Conservation (phyloP, 2,329 filamentous ascomycete species). For the Colletotrichum coccodes region DNA sequence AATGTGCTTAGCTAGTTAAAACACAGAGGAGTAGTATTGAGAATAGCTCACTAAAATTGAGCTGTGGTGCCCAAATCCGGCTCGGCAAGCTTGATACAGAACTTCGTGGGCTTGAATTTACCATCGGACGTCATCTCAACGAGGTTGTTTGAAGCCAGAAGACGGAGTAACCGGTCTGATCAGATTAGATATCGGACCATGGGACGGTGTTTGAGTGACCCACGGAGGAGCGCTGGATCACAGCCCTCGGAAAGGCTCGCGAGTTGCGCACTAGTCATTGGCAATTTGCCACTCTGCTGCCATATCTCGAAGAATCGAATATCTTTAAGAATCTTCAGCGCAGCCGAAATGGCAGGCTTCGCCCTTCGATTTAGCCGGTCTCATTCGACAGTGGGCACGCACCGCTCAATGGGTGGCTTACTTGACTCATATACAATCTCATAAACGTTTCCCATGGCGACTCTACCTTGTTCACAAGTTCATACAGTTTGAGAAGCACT, state of each 20-base stretch:
- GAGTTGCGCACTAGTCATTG: not conserved
- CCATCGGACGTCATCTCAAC: not conserved
- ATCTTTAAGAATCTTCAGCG: not conserved
- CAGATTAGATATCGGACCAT: not conserved
- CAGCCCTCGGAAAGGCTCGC: not conserved
- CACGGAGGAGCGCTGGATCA: constrained; percentile 7
- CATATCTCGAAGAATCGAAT: not conserved
- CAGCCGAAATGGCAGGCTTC: not conserved
- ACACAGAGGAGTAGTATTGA: too few relatives aligned
- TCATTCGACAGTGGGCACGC: not conserved
- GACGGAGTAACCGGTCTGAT: constrained; percentile 1
- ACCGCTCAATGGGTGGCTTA: not conserved
- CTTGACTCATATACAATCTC: not conserved
- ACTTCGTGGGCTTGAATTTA: not conserved
- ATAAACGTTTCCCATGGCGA: constrained; percentile 17
- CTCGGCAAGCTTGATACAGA: not conserved
- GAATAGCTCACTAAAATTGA: not conserved
- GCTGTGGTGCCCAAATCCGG: not conserved
- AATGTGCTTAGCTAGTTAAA: too few relatives aligned
- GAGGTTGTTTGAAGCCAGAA: not conserved
- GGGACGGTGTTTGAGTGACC: not conserved
- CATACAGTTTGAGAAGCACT: constrained; percentile 3
- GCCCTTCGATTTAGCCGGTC: not conserved
- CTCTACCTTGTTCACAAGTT: not conserved
- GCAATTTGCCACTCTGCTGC: not conserved